Percentiles rank a stretch among this genome's conserved stretches.
Evolutionary conservation across 176 grass and related monocot genomes (phyloP).

Genomic region (Lolium perenne): DNA sequence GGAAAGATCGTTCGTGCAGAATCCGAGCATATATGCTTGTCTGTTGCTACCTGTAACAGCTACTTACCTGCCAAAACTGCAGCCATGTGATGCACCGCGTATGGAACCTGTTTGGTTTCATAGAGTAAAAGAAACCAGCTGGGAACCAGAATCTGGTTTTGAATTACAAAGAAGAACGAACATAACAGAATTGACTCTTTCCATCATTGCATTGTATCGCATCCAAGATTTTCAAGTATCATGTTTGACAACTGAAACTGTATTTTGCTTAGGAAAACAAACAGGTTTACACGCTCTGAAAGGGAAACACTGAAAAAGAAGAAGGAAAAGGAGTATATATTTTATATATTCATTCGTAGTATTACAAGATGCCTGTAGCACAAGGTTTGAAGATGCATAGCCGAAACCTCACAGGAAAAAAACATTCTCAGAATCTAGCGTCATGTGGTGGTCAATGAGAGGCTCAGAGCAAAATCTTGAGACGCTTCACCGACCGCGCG

Average conservation of each 20-base stretch:
- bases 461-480: conserved; percentile 63
- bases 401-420: conserved; percentile 3
- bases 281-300: neutral
- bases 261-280: neutral
- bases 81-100: neutral
- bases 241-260: neutral
- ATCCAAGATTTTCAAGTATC: neutral
- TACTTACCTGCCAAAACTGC: neutral
- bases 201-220: neutral
- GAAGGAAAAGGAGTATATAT: neutral
- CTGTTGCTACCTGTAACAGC: neutral
- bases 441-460: neutral
- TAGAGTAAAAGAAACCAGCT: neutral
- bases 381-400: neutral
- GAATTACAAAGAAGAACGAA: neutral
- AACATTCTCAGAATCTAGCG: neutral
- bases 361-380: conserved; percentile 6
- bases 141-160: neutral
- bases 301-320: neutral
- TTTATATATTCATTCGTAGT: neutral
- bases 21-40: conserved; percentile 20
- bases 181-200: neutral
- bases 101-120: neutral
- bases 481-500: conserved; percentile 71
- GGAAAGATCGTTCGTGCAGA: neutral